phyloP scores from a whole-genome alignment of 192 early-diverging fungal genomes.

The Phycomyces blakesleeanus region DNA sequence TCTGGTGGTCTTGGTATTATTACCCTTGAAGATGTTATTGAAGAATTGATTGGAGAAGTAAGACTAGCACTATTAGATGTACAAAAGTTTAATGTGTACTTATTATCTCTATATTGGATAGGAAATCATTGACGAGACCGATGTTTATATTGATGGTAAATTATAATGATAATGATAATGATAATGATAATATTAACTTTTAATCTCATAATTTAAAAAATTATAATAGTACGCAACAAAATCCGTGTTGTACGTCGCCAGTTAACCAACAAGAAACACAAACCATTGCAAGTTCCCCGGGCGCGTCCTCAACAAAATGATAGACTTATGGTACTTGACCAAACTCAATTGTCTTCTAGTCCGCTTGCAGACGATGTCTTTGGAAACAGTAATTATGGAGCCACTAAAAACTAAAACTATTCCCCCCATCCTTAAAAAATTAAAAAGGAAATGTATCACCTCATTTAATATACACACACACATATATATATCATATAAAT shows the following conservation, averaged over 20 bases:
- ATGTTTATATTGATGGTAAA: constrained; percentile 27
- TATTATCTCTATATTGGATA: no score
- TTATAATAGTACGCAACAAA: constrained; percentile 45
- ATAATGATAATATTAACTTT: background rate
- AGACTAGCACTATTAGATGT: background rate
- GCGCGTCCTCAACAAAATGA: no score
- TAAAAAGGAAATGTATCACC: no score
- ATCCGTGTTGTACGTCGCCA: constrained; percentile 54
- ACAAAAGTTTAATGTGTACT: no score
- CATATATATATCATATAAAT: no score
- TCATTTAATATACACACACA: no score
- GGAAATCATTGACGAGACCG: constrained; percentile 27
- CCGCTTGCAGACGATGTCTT: no score
- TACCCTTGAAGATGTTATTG: constrained; percentile 81
- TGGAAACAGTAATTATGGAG: no score
- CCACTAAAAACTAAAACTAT: no score
- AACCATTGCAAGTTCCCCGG: background rate
- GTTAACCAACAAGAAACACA: constrained; percentile 13
- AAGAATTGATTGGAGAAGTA: constrained; percentile 74
- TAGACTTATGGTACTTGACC: no score
- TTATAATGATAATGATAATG: background rate
- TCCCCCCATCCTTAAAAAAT: no score
- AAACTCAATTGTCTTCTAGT: no score
- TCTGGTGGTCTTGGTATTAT: constrained; percentile 66
- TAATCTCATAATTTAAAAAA: constrained; percentile 1